Evolutionary conservation across 2,329 filamentous ascomycete genomes (phyloP).

Genomic region (Trichophyton equinum): DNA sequence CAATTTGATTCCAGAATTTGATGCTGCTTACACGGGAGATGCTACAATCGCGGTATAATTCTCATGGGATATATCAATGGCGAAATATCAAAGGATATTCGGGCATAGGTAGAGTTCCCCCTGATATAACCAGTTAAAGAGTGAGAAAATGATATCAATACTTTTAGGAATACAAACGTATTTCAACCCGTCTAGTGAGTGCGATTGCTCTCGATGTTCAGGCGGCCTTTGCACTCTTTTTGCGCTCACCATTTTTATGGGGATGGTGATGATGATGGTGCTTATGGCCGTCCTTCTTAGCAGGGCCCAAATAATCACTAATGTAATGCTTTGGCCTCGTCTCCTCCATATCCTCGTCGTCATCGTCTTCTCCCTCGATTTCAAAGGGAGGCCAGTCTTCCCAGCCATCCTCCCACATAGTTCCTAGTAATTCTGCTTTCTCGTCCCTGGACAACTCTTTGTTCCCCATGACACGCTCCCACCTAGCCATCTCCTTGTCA

Average conservation of each 20-base stretch:
- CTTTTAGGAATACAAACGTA: too few species aligned
- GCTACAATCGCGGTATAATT: too few species aligned
- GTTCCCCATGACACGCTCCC: conserved; percentile 42
- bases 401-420: conserved; percentile 48
- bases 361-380: conserved; percentile 24
- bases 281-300: conserved; percentile 14
- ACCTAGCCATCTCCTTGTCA: conserved; percentile 46
- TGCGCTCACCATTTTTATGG: not conserved
- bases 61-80: too few species aligned
- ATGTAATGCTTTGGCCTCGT: conserved; percentile 19
- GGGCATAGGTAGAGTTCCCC: too few species aligned
- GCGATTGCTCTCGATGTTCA: too few species aligned
- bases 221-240: too few species aligned
- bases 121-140: too few species aligned
- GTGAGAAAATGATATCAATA: too few species aligned
- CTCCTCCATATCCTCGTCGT: conserved; percentile 14
- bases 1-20: too few species aligned
- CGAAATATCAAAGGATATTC: too few species aligned
- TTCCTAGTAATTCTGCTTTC: conserved; percentile 37
- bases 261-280: conserved; percentile 12
- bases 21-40: too few species aligned
- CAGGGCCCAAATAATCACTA: conserved; percentile 20
- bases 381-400: conserved; percentile 43
- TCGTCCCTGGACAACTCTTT: conserved; percentile 25
- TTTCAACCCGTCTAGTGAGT: too few species aligned